A percentile compares a stretch with the other conserved stretches of the same genome.
Conservation (phyloP, 257 asterid genomes). For the Primulina huaijiensis region DNA sequence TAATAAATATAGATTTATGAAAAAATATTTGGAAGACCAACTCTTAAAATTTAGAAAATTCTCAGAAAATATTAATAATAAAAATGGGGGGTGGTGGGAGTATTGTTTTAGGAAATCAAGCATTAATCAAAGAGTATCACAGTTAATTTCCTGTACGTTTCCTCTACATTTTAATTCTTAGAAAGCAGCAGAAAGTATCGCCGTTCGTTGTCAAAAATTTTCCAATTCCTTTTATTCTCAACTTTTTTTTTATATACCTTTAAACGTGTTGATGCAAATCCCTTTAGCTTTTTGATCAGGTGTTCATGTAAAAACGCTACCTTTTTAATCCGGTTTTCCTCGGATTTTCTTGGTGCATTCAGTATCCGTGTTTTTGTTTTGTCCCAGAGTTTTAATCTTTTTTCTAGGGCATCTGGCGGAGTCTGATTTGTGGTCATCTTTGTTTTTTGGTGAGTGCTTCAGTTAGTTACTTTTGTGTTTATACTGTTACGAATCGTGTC, state of each 20-base stretch:
- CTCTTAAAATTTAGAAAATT: no score
- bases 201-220: slow-evolving; percentile 30
- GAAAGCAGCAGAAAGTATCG: slow-evolving; percentile 3
- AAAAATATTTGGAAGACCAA: no score
- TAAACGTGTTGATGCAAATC: slow-evolving; percentile 3
- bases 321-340: slow-evolving; percentile 22
- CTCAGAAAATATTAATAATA: no score
- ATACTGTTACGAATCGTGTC: not conserved
- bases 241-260: slow-evolving; percentile 12
- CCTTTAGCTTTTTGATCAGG: slow-evolving; percentile 35
- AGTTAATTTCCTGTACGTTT: not conserved
- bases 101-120: slow-evolving; percentile 26
- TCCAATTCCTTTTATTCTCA: slow-evolving; percentile 22
- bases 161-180: slow-evolving; percentile 18
- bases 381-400: not conserved
- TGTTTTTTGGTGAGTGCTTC: not conserved
- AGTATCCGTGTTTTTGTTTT: not conserved
- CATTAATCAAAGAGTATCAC: slow-evolving; percentile 17
- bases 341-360: slow-evolving; percentile 20
- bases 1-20: no score
- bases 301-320: slow-evolving; percentile 23
- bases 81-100: slow-evolving; percentile 22
- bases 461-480: not conserved
- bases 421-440: slow-evolving; percentile 1
- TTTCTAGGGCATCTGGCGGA: not conserved